Evolutionary conservation across 768 basidiomycete species (phyloP).

Genomic region (Pleurotus pulmonarius): DNA sequence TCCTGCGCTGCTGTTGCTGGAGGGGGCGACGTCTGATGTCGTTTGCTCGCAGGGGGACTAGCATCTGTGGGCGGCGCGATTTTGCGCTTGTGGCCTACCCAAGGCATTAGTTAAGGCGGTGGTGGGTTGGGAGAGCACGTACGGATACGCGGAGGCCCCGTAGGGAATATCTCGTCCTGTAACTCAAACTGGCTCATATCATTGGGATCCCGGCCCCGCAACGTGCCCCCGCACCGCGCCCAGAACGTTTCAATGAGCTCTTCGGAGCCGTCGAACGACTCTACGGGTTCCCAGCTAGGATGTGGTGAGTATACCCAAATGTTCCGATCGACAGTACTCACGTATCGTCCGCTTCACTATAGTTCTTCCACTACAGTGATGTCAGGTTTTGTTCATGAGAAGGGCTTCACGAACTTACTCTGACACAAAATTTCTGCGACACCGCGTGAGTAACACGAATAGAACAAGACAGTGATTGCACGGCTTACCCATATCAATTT

Average conservation of each 20-base stretch:
- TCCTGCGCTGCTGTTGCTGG: too few species aligned
- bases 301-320: too few species aligned
- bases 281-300: slow-evolving; percentile 63
- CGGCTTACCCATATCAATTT: slow-evolving; percentile 48
- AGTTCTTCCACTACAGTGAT: slow-evolving; percentile 57
- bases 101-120: too few species aligned
- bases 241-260: slow-evolving; percentile 51
- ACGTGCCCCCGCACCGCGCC: slow-evolving; percentile 34
- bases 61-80: not conserved
- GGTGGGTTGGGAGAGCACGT: too few species aligned
- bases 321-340: slow-evolving; percentile 25
- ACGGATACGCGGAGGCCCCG: slow-evolving; percentile 57
- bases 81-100: not conserved
- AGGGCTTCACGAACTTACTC: slow-evolving; percentile 35
- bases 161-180: slow-evolving; percentile 50
- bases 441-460: slow-evolving; percentile 9
- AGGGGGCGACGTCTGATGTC: not conserved
- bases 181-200: slow-evolving; percentile 46
- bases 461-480: slow-evolving; percentile 6
- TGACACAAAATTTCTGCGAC: slow-evolving; percentile 52
- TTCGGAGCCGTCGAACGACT: slow-evolving; percentile 57
- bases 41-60: not conserved
- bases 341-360: slow-evolving; percentile 52
- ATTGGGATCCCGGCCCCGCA: slow-evolving; percentile 45
- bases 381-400: not conserved